Evolutionary conservation across 202 grass and related monocot species (phyloP), one percentile per base, ranked within the genome.

Genomic region (Schoenoplectus triqueter): DNA sequence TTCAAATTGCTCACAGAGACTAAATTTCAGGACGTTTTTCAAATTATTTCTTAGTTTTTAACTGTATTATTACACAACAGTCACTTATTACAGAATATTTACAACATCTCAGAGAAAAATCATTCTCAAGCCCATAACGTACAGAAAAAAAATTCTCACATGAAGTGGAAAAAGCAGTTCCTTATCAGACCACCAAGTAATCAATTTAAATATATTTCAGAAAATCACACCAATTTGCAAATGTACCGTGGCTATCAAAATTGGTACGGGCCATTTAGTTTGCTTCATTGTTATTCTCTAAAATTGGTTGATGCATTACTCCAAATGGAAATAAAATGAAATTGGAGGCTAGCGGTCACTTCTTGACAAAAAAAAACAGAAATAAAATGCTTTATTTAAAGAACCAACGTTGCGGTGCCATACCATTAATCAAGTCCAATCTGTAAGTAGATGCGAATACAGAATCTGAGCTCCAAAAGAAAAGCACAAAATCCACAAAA

Each of bases 371-470:
- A 42, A 7, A 78, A 41, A 56, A 9, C 1, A 7, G 1, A 73
- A 10, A 73, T 73, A n/a, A 76, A n/a, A 76, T 77, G 20, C 50
- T 40, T 57, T 56, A 56, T 76, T 56, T 55, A 57, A 77, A 6
- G 73, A 59, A 78, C 10, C 10, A 61, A 78, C 59, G 13, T 42
- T 44, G 74, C 6, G 59, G 5, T 78, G 51, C 2, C 54, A 60
- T 78, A 78, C 74, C 74, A 78, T 78, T 54, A n/a, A 60, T 60
- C 22, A 78, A 40, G 2, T 41, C 0, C 54, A 42, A 60, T 44
- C 5, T 56, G 73, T 39, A 40, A 41, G 6, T 51, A 57, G 13
- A 57, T 77, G 18, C 5, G 2, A 77, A 77, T 8, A 7, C 21
- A 22, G 21, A 78, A 78, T 59, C 22, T 78, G 22, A 59, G 20